A percentile compares a stretch with the other conserved stretches of the same genome.
Evolutionary conservation across 768 basidiomycete genomes (phyloP).

Genomic region (Sistotremastrum niveocremeum): DNA sequence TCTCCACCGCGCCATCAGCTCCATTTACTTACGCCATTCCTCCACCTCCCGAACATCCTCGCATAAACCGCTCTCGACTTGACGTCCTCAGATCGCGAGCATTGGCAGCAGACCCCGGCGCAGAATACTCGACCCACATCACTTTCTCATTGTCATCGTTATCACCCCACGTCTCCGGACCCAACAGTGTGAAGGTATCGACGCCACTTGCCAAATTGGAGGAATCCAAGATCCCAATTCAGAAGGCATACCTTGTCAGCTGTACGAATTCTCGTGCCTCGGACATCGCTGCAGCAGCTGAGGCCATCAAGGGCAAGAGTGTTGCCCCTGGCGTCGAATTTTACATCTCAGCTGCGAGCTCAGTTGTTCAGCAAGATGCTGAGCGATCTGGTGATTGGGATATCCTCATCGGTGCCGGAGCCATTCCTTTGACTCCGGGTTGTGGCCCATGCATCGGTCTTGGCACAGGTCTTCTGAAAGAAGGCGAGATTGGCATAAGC

Average conservation of each 20-base stretch:
- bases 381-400: conserved; percentile 85
- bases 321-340: conserved; percentile 89
- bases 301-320: conserved; percentile 68
- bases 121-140: conserved; percentile 76
- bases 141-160: conserved; percentile 87
- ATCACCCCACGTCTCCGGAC: conserved; percentile 91
- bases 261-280: conserved; percentile 97
- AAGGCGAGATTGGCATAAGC: conserved; percentile 91
- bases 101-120: conserved; percentile 61
- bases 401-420: conserved; percentile 72
- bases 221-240: conserved; percentile 58
- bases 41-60: conserved; percentile 67
- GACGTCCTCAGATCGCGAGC: conserved; percentile 40
- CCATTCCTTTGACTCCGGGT: conserved; percentile 85
- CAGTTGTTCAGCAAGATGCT: conserved; percentile 80
- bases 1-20: conserved; percentile 36
- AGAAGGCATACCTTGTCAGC: conserved; percentile 97
- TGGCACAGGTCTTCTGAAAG: conserved; percentile 82
- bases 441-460: conserved; percentile 98
- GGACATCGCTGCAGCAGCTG: conserved; percentile 85
- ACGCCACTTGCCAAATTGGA: conserved; percentile 82
- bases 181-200: conserved; percentile 96
- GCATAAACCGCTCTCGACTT: conserved; percentile 67
- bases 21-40: conserved; percentile 39
- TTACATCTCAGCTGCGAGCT: conserved; percentile 93